A percentile compares a stretch with the other conserved stretches of the same genome.
Conservation (phyloP, 768 basidiomycete species). For the Boletus patriciae region DNA sequence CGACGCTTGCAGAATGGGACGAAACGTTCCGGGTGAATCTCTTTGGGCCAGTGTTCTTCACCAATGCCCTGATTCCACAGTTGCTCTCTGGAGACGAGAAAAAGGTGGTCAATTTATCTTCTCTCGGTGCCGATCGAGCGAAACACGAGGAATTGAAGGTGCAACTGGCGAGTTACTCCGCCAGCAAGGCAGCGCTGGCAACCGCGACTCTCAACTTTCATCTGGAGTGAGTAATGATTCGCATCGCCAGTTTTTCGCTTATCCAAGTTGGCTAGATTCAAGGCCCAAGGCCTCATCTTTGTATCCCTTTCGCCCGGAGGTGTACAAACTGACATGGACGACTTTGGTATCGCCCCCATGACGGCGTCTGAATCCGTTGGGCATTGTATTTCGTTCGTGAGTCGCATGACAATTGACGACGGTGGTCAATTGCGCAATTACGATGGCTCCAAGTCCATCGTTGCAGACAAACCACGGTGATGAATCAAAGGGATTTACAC, state of each 20-base stretch:
- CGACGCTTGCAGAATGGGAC: conserved; percentile 8
- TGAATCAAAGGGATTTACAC: not conserved
- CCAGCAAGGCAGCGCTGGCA: conserved; percentile 5
- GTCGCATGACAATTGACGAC: conserved; percentile 2
- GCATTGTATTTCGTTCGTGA: conserved; percentile 3
- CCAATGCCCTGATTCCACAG: conserved; percentile 6
- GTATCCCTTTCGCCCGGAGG: conserved; percentile 7
- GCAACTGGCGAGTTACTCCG: conserved; percentile 8
- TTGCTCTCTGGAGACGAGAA: not conserved
- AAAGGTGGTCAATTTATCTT: conserved; percentile 4
- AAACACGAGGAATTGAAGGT: not conserved
- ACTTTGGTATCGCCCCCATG: conserved; percentile 7
- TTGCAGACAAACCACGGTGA: conserved; percentile 2
- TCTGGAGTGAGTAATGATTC: not conserved
- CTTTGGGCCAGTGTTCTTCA: conserved; percentile 8
- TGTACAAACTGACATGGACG: conserved; percentile 8
- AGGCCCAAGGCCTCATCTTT: conserved; percentile 1
- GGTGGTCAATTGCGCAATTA: conserved; percentile 8
- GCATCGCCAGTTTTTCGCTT: not conserved
- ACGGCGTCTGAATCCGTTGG: conserved; percentile 1
- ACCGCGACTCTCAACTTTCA: conserved; percentile 8
- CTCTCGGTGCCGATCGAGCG: conserved; percentile 6
- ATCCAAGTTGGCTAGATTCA: not conserved
- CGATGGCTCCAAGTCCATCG: conserved; percentile 2
- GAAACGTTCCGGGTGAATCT: conserved; percentile 9